These are phyloP conservation scores for Nakaseomyces nivariensis DNA, from an alignment of 1,139 yeast species.

Conservation along the genomic window DNA sequence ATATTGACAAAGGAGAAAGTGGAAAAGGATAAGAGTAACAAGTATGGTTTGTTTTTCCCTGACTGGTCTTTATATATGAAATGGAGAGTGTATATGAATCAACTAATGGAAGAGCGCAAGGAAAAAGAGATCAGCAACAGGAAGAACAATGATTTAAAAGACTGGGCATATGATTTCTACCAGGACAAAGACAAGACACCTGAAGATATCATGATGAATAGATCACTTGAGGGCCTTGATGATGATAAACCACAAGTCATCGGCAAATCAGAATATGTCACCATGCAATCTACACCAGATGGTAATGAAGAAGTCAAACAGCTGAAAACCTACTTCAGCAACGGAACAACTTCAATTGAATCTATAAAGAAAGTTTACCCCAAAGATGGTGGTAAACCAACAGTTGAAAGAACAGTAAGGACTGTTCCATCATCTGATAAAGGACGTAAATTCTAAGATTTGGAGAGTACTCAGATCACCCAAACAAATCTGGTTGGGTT, in stretches of 20 bases:
- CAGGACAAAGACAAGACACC: constrained; percentile 23
- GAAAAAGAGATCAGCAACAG: constrained; percentile 18
- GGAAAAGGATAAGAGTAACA: constrained; percentile 31
- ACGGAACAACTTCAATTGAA: constrained; percentile 48
- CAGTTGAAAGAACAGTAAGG: constrained; percentile 21
- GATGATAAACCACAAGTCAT: constrained; percentile 31
- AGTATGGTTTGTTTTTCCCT: constrained; percentile 42
- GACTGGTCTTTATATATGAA: constrained; percentile 55
- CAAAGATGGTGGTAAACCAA: constrained; percentile 29
- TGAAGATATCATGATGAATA: constrained; percentile 23
- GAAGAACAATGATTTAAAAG: constrained; percentile 6
- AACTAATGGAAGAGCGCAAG: constrained; percentile 29
- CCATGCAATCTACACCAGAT: constrained; percentile 43
- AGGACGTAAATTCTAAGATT: not conserved
- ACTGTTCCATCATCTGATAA: constrained; percentile 12
- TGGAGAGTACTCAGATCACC: too few species aligned
- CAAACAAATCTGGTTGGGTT: too few species aligned
- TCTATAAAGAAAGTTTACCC: constrained; percentile 33
- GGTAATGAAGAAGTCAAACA: constrained; percentile 46
- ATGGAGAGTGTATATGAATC: constrained; percentile 48
- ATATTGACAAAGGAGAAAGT: constrained; percentile 45
- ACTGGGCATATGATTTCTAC: constrained; percentile 2
- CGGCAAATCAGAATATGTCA: constrained; percentile 42
- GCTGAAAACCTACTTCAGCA: constrained; percentile 46
- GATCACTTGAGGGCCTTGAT: constrained; percentile 7